Evolutionary conservation across 352 stramenopile species (phyloP).

Genomic region (Globisporangium viniferum): DNA sequence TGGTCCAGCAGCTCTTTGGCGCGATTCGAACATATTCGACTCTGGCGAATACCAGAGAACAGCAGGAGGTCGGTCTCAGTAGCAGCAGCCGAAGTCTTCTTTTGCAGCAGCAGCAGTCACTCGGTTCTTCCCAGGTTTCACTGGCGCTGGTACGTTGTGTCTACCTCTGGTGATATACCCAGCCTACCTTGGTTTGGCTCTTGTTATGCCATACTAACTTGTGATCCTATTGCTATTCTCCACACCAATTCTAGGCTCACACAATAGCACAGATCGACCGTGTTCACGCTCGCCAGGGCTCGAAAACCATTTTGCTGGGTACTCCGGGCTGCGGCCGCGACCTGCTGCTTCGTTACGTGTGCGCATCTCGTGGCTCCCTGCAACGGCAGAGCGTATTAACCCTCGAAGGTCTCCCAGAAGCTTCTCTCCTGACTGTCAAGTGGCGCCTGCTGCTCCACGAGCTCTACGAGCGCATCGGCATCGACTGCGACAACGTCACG

Average conservation of each 20-base stretch:
- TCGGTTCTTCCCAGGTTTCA: constrained; percentile 20
- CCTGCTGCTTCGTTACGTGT: constrained; percentile 40
- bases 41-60: background rate
- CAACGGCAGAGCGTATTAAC: constrained; percentile 25
- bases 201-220: background rate
- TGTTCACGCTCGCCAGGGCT: constrained; percentile 30
- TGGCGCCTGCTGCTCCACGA: constrained; percentile 47
- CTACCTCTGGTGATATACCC: background rate
- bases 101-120: constrained; percentile 12
- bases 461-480: constrained; percentile 50
- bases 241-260: constrained; percentile 22
- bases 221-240: background rate
- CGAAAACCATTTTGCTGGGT: constrained; percentile 37
- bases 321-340: constrained; percentile 28
- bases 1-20: constrained; percentile 33
- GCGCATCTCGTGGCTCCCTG: constrained; percentile 10
- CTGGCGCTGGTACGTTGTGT: constrained; percentile 29
- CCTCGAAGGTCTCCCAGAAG: constrained; percentile 28
- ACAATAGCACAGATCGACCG: constrained; percentile 40
- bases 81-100: background rate
- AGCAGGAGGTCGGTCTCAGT: background rate
- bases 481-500: constrained; percentile 53
- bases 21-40: constrained; percentile 20
- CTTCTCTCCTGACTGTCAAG: constrained; percentile 16
- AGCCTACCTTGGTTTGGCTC: background rate